Evolutionary conservation across 2,329 filamentous ascomycete species (phyloP), one percentile per base, ranked within the genome.

Genomic region (Chrysoporthe austroafricana): DNA sequence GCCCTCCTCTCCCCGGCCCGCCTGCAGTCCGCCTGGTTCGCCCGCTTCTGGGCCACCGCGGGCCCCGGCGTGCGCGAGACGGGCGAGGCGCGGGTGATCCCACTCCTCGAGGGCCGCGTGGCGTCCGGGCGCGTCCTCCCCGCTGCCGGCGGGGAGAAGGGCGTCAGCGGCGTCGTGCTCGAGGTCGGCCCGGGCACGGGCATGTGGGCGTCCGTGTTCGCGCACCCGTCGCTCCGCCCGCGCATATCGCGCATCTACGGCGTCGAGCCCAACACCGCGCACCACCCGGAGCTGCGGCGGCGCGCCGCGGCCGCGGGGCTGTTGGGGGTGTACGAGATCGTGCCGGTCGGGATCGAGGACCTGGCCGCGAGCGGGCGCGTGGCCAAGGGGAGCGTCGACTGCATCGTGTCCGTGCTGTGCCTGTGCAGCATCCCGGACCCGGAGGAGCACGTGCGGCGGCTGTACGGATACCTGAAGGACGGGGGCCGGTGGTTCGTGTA

Each of bases 401-500:
- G 84, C 75, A 85, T 90, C 66, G 85, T 90, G 59, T 85, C 86
- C 2, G 77, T 90, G 36, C 79, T 90, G 64, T 89, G 87, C 65
- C 79, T 90, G 43, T 91, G 88, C 79, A 86, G 85, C 71, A 88
- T 90, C 62, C 88, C 88, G 0, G 83, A 87, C 3, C 87, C 86
- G 3, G 78, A 85, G 72, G 77, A 79, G 71, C 86, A 89, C 68
- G 82, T 88, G 69, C 77, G 76, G 66, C 82, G 84, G 70, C 75
- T 90, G 42, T 89, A 89, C 74, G 77, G 79, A 43, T 83, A 85
- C 63, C 79, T 90, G 68, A 89, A 87, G 77, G 84, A 85, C 5
- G 88, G 88, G 5, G 88, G 88, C 0, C 78, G 84, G 48, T 90
- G 87, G 87, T 87, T 88, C 69, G 82, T 87, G 0, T 90, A 84